Evolutionary conservation across 371 early-diverging fungal genomes (phyloP).

Genomic region (Actinomucor elegans): DNA sequence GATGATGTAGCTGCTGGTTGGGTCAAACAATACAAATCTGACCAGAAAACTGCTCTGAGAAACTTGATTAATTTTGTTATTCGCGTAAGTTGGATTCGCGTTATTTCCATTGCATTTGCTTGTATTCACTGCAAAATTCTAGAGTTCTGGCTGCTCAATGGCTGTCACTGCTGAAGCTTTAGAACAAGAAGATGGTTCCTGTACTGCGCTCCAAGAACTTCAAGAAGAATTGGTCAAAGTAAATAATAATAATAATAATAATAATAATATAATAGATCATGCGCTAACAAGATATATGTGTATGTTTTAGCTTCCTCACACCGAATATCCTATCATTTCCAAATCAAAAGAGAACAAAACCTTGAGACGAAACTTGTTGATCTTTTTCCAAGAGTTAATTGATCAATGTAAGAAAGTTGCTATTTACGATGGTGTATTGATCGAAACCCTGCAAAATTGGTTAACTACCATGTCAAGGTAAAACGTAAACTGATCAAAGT

Average conservation of each 20-base stretch:
- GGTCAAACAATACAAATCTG: constrained; percentile 23
- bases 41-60: constrained; percentile 35
- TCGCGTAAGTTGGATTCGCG: constrained; percentile 48
- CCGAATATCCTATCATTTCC: constrained; percentile 69
- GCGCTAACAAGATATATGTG: too few relatives aligned
- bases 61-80: constrained; percentile 65
- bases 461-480: constrained; percentile 57
- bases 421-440: constrained; percentile 61
- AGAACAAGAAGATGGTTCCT: constrained; percentile 38
- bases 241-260: background rate
- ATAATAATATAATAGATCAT: background rate
- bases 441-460: constrained; percentile 56
- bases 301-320: constrained; percentile 52
- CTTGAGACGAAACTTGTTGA: constrained; percentile 55
- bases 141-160: constrained; percentile 48
- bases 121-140: too few relatives aligned
- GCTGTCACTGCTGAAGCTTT: constrained; percentile 39
- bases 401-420: constrained; percentile 60
- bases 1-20: constrained; percentile 30
- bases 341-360: constrained; percentile 58
- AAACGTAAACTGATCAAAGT: background rate
- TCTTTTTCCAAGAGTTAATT: constrained; percentile 62
- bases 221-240: constrained; percentile 46
- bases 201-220: constrained; percentile 42
- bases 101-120: too few relatives aligned